Base-by-base conservation (phyloP, 2,329 filamentous ascomycete genomes). In the Cytospora schulzeri region DNA sequence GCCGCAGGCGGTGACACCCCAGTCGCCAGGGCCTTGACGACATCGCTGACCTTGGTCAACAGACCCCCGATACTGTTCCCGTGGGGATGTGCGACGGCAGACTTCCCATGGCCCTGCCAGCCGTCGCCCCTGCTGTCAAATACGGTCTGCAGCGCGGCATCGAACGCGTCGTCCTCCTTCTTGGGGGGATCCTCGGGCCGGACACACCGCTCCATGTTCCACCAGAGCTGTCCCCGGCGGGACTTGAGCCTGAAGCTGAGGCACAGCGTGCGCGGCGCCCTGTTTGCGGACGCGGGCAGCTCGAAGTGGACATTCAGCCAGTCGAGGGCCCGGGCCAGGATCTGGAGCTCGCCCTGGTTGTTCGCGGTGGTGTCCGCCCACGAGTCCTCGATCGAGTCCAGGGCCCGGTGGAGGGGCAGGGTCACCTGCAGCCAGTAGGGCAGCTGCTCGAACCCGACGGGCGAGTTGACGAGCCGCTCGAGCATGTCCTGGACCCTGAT, bases 341-440 rank as follows among this genome's bases (percentile, higher is more conserved):
- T 77, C 48, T 80, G 80, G 14, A 88, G 77, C 4, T 71, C 74
- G 15, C 81, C 83, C 59, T 81, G 78, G 38, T 79, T 79, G 14
- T 76, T 79, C 14, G 73, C 71, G 26, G 76, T 71, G 3, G 81
- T 67, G 38, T 73, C 70, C 15, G 76, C 75, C 83, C 87, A 88
- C 1, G 77, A 75, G 22, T 77, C 76, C 68, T 91, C 87, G 26
- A 93, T 81, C 41, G 78, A 76, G 66, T 87, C 82, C 2, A 93
- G 76, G 1, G 82, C 84, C 56, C 80, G 80, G 22, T 92, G 77
- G n/a, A 92, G 76, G 0, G 89, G 87, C 5, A 92, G 80, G 8
- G 90, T 88, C 24, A 81, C 74, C 1, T 83, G 81, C 31, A 91
- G 77, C 71, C 79, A 87, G 66, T 75, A 77, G 70, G 79, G 87